These are phyloP conservation scores for Ulmus americana DNA, from an alignment of 331 rosid species.

Conservation along the genomic window DNA sequence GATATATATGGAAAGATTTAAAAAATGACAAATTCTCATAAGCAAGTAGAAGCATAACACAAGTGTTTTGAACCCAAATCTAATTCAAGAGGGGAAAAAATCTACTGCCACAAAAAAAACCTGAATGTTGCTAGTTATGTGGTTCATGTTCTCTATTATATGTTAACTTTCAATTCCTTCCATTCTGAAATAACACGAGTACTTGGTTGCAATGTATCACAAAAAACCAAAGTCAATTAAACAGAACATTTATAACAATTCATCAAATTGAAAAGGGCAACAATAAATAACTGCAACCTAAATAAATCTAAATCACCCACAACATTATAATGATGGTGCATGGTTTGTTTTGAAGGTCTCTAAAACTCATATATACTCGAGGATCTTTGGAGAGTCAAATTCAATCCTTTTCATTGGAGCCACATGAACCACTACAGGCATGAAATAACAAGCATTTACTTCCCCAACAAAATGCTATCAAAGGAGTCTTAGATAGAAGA, in stretches of 20 bases:
- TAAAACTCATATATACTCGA: neutral
- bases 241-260: too few species aligned
- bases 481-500: neutral
- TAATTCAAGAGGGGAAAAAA: neutral
- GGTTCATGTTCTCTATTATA: neutral
- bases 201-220: too few species aligned
- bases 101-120: neutral
- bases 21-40: slow-evolving; percentile 16
- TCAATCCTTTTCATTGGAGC: neutral
- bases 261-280: too few species aligned
- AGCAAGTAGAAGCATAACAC: slow-evolving; percentile 14
- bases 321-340: neutral
- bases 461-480: neutral
- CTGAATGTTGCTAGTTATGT: neutral
- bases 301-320: too few species aligned
- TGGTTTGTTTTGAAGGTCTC: neutral
- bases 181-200: too few species aligned
- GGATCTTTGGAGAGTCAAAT: neutral
- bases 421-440: neutral
- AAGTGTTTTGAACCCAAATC: neutral
- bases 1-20: neutral
- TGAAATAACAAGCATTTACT: neutral
- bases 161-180: neutral
- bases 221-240: too few species aligned
- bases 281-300: too few species aligned